phyloP scores from a whole-genome alignment of 1,284 basidiomycete genomes.

The Pyrrhoderma lamaoense region DNA sequence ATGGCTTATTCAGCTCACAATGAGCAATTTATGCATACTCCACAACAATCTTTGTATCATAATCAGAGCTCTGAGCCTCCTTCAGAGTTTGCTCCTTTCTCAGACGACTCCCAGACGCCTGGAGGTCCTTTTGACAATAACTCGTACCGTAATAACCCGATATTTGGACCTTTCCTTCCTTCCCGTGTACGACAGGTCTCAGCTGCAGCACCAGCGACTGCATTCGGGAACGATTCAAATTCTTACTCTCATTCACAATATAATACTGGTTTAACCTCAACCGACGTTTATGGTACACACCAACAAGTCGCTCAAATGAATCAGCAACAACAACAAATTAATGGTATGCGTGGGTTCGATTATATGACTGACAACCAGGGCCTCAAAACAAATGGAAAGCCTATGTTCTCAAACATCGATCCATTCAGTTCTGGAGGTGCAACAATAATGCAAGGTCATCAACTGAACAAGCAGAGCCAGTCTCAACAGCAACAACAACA shows the following conservation, averaged over 20 bases:
- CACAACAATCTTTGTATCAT: constrained; percentile 41
- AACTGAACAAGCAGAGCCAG: constrained; percentile 26
- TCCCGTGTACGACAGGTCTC: constrained; percentile 20
- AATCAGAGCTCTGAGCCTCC: constrained; percentile 32
- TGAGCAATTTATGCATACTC: constrained; percentile 31
- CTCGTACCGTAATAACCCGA: constrained; percentile 29
- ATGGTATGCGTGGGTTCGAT: constrained; percentile 14
- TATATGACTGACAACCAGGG: constrained; percentile 14
- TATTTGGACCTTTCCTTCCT: constrained; percentile 28
- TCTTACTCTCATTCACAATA: constrained; percentile 5
- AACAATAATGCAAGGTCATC: constrained; percentile 27
- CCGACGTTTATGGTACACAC: constrained; percentile 19
- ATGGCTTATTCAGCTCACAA: constrained; percentile 28
- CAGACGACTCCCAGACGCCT: constrained; percentile 33
- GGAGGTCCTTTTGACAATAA: constrained; percentile 18
- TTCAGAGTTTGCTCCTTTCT: constrained; percentile 32
- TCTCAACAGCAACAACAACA: constrained; percentile 20
- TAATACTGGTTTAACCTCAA: constrained; percentile 15
- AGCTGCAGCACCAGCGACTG: constrained; percentile 9
- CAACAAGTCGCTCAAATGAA: constrained; percentile 14
- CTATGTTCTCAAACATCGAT: constrained; percentile 16
- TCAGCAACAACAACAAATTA: constrained; percentile 11
- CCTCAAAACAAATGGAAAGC: constrained; percentile 16
- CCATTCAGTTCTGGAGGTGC: constrained; percentile 16
- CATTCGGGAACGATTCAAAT: constrained; percentile 11